A percentile compares a stretch with the other conserved stretches of the same genome.
These are phyloP conservation scores for Alternaria brassicicola DNA, from an alignment of 2,329 filamentous ascomycete genomes.

Conservation along the genomic window DNA sequence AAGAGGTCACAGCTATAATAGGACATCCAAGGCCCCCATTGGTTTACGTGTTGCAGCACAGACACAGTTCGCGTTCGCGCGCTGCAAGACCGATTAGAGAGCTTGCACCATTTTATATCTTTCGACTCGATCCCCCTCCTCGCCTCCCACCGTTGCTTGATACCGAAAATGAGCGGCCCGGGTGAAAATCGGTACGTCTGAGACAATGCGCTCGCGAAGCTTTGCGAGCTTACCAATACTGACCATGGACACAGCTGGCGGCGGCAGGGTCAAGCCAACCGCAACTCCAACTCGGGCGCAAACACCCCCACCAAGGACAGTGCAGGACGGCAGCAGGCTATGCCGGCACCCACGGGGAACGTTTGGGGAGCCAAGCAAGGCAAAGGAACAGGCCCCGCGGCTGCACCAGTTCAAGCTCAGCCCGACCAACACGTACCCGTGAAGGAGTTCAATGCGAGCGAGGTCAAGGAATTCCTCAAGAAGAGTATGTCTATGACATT, in stretches of 20 bases:
- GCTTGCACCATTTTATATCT: slow-evolving; percentile 39
- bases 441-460: slow-evolving; percentile 52
- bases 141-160: slow-evolving; percentile 32
- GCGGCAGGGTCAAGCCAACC: slow-evolving; percentile 43
- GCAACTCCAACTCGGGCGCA: slow-evolving; percentile 37
- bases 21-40: slow-evolving; percentile 23
- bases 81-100: slow-evolving; percentile 27
- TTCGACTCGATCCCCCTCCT: slow-evolving; percentile 36
- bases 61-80: slow-evolving; percentile 34
- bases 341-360: slow-evolving; percentile 40
- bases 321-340: slow-evolving; percentile 40
- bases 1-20: slow-evolving; percentile 17
- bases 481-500: slow-evolving; percentile 40
- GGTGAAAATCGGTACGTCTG: slow-evolving; percentile 45
- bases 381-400: slow-evolving; percentile 32
- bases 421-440: slow-evolving; percentile 45
- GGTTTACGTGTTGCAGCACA: slow-evolving; percentile 23
- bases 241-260: slow-evolving; percentile 40
- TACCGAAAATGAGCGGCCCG: slow-evolving; percentile 47
- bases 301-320: slow-evolving; percentile 44
- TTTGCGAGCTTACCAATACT: slow-evolving; percentile 12
- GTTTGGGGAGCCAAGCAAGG: slow-evolving; percentile 43
- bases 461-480: slow-evolving; percentile 52
- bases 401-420: slow-evolving; percentile 25
- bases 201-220: neutral